Conservation (phyloP, 352 stramenopile genomes). For the Pythium insidiosum region DNA sequence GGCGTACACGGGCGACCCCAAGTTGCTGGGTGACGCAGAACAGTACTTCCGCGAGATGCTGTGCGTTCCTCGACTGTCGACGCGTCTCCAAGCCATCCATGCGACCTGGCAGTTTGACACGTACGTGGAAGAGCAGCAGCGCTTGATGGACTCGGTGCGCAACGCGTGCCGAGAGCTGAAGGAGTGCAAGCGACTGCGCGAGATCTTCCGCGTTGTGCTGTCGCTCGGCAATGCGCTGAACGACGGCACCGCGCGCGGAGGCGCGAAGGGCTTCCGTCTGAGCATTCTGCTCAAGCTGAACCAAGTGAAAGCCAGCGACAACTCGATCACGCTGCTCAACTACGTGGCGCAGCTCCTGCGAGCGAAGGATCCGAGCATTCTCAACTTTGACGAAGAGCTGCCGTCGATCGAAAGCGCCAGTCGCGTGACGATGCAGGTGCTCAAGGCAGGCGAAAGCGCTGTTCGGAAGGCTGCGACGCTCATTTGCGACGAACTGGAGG, state of each 20-base stretch:
- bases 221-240: conserved; percentile 89
- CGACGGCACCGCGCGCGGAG: conserved; percentile 72
- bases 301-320: conserved; percentile 78
- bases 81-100: conserved; percentile 68
- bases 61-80: conserved; percentile 45
- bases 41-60: conserved; percentile 77
- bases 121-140: conserved; percentile 71
- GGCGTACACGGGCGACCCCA: conserved; percentile 55
- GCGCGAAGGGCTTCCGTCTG: conserved; percentile 83
- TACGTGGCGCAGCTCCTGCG: conserved; percentile 68
- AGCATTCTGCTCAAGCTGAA: conserved; percentile 86
- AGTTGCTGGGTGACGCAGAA: conserved; percentile 69
- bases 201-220: conserved; percentile 82
- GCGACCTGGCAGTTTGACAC: conserved; percentile 81
- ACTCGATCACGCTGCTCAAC: conserved; percentile 79
- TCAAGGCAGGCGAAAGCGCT: conserved; percentile 65
- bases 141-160: conserved; percentile 73
- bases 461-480: conserved; percentile 64
- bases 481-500: conserved; percentile 63
- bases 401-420: conserved; percentile 70
- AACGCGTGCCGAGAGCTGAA: conserved; percentile 88
- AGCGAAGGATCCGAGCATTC: conserved; percentile 49
- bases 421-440: conserved; percentile 65
- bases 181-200: conserved; percentile 76
- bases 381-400: conserved; percentile 70